Percentiles rank a stretch among this genome's conserved stretches.
Conservation (phyloP, 345 rosid species). For the Balakata baccata region DNA sequence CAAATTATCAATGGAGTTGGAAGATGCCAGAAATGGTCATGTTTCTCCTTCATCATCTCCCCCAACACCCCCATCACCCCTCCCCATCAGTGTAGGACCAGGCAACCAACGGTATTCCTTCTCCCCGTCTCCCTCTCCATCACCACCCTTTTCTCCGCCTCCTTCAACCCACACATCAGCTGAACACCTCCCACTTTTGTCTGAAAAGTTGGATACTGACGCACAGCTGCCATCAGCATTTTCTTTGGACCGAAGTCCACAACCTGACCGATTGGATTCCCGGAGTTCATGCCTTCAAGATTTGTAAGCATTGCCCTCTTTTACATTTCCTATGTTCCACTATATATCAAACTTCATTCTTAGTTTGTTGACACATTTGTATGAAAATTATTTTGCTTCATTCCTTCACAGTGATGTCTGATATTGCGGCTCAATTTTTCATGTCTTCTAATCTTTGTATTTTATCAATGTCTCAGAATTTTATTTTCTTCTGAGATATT, state of each 20-base stretch:
- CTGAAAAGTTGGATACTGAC: slow-evolving; percentile 16
- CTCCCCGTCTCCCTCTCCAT: slow-evolving; percentile 39
- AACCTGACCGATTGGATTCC: slow-evolving; percentile 7
- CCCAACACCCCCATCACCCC: slow-evolving; percentile 62
- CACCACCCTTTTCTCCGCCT: slow-evolving; percentile 50
- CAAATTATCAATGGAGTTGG: not conserved
- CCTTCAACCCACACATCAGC: slow-evolving; percentile 29
- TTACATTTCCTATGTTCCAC: not conserved
- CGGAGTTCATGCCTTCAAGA: slow-evolving; percentile 42
- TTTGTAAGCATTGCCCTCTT: slow-evolving; percentile 35
- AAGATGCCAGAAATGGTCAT: not conserved
- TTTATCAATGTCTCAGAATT: not conserved
- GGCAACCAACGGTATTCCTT: slow-evolving; percentile 41
- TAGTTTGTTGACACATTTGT: too few species aligned
- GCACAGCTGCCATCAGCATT: slow-evolving; percentile 30
- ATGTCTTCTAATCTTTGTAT: not conserved
- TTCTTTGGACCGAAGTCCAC: slow-evolving; percentile 30
- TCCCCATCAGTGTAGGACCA: slow-evolving; percentile 51
- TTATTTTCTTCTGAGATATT: not conserved
- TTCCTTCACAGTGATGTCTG: not conserved
- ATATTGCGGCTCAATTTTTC: not conserved
- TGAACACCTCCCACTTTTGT: slow-evolving; percentile 42
- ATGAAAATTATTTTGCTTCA: too few species aligned
- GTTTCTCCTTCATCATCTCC: slow-evolving; percentile 46
- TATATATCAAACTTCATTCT: not conserved